Percentiles rank a stretch among this genome's conserved stretches.
phyloP scores from a whole-genome alignment of 2,329 filamentous ascomycete species.

The Karstenula rhodostoma region DNA sequence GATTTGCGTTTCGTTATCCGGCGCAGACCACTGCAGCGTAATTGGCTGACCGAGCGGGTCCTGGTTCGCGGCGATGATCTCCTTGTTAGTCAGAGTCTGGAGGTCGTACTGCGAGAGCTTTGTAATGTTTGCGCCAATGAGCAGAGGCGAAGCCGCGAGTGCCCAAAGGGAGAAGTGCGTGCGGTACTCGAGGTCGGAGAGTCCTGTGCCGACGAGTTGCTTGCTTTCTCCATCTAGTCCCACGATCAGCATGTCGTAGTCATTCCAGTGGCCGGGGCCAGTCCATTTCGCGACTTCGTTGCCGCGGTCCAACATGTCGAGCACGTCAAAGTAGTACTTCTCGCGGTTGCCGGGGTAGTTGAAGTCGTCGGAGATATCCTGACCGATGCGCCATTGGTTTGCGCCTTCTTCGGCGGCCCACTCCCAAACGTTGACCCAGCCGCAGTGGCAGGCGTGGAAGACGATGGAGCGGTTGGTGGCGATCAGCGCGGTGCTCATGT shows the following conservation, averaged over 20 bases:
- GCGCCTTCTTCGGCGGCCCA: conserved; percentile 34
- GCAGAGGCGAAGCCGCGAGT: conserved; percentile 52
- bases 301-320: conserved; percentile 48
- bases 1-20: conserved; percentile 27
- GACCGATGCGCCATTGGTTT: conserved; percentile 37
- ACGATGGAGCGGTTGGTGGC: conserved; percentile 29
- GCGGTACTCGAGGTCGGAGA: conserved; percentile 45
- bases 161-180: conserved; percentile 55
- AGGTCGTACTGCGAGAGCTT: conserved; percentile 46
- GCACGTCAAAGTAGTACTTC: conserved; percentile 50
- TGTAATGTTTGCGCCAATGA: conserved; percentile 51
- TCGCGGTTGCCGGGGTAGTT: conserved; percentile 46
- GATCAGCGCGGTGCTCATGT: conserved; percentile 31
- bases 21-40: conserved; percentile 20
- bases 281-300: conserved; percentile 33
- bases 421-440: conserved; percentile 31
- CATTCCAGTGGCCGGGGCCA: conserved; percentile 33
- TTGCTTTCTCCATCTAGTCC: conserved; percentile 34
- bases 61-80: conserved; percentile 55
- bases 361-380: conserved; percentile 44
- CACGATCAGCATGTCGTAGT: conserved; percentile 37
- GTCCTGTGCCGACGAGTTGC: conserved; percentile 30
- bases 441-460: conserved; percentile 37
- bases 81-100: conserved; percentile 52
- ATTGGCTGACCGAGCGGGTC: conserved; percentile 33